Conservation (phyloP, 306 rosid genomes). For the Inga oerstediana region DNA sequence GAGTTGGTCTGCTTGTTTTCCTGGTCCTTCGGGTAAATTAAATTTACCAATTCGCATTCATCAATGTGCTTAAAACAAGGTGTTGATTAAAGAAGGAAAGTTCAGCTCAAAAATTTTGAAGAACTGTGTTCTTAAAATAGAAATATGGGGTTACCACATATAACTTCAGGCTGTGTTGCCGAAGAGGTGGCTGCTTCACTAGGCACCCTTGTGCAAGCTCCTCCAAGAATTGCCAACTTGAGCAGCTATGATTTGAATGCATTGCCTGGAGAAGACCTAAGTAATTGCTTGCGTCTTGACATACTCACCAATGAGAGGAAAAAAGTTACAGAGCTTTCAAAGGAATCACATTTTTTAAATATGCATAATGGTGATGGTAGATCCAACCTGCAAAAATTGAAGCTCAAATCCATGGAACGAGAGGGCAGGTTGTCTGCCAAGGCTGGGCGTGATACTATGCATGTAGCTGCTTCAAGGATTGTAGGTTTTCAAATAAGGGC, state of each 20-base stretch:
- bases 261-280: conserved; percentile 49
- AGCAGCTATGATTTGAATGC: conserved; percentile 60
- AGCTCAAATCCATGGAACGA: conserved; percentile 46
- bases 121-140: conserved; percentile 16
- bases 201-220: conserved; percentile 55
- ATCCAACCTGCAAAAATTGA: conserved; percentile 45
- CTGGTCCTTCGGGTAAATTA: conserved; percentile 25
- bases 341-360: conserved; percentile 45
- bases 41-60: conserved; percentile 24
- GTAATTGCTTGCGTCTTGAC: conserved; percentile 46
- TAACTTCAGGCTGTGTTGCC: conserved; percentile 51
- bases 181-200: conserved; percentile 67
- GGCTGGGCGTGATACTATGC: conserved; percentile 40
- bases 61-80: conserved; percentile 17
- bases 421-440: conserved; percentile 45
- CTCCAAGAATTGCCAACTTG: conserved; percentile 41
- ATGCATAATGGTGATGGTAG: conserved; percentile 35
- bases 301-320: conserved; percentile 43
- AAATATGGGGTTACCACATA: conserved; percentile 73
- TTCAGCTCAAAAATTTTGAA: conserved; percentile 31
- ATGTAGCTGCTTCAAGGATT: conserved; percentile 55
- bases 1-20: conserved; percentile 23
- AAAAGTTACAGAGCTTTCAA: conserved; percentile 41
- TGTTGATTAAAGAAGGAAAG: conserved; percentile 5
- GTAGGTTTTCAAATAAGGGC: conserved; percentile 63